Evolutionary conservation across 2,329 filamentous ascomycete genomes (phyloP).

Genomic region (Colletotrichum sp.): DNA sequence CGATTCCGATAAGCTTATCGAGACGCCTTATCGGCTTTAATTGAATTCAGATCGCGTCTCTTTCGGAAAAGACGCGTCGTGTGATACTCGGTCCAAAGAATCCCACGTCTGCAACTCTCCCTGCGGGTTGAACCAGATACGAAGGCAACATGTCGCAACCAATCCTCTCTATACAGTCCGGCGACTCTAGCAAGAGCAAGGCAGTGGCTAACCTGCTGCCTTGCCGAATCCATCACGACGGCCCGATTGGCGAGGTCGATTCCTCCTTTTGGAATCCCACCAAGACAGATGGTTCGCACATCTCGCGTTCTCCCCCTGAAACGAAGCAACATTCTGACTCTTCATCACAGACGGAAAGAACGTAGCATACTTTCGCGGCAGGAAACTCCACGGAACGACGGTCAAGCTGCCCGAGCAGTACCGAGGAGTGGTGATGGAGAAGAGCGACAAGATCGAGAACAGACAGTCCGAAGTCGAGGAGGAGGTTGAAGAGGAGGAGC

Average conservation of each 20-base stretch:
- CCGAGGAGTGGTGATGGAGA: conserved; percentile 65
- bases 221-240: conserved; percentile 80
- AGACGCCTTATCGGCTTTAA: conserved; percentile 4
- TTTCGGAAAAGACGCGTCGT: neutral
- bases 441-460: conserved; percentile 40
- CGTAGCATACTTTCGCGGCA: conserved; percentile 77
- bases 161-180: conserved; percentile 44
- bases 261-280: conserved; percentile 73
- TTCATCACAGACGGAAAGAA: conserved; percentile 50
- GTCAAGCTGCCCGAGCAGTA: conserved; percentile 76
- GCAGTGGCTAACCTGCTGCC: conserved; percentile 77
- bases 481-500: conserved; percentile 45
- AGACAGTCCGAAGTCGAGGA: conserved; percentile 39
- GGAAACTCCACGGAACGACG: conserved; percentile 74
- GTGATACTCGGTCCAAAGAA: neutral
- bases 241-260: conserved; percentile 66
- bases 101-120: neutral
- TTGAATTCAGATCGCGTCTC: neutral
- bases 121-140: neutral
- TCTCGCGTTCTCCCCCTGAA: neutral
- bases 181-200: conserved; percentile 31
- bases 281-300: conserved; percentile 45
- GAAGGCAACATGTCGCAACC: conserved; percentile 42
- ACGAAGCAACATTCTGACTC: conserved; percentile 1
- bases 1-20: conserved; percentile 8